Evolutionary conservation across 2,329 filamentous ascomycete species (phyloP), one percentile per base, ranked within the genome.

Genomic region (Fusarium nelsonii): DNA sequence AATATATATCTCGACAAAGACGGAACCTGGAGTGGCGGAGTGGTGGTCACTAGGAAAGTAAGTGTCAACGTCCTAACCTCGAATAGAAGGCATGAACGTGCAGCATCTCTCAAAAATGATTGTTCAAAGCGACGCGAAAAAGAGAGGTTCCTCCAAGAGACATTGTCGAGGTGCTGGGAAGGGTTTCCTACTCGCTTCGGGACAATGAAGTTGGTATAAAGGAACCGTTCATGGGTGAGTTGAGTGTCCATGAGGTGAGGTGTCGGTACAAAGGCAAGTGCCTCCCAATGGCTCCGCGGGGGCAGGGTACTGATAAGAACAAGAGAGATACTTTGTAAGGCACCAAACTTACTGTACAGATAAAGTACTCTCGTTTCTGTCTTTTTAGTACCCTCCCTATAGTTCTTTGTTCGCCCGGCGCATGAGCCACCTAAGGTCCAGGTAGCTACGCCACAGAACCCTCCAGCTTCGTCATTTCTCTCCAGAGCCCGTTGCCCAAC

Each of bases 361-460:
- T 2, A 14, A 49, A 28, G 72, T 74, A 74, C 33, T 51, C 12
- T 26, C 46, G 15, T 23, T 33, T 48, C 20, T 15, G 30, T 15
- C 23, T 49, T 8, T 36, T 45, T 33, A 16, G 72, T 71, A 71
- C 33, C 64, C 18, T 28, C 37, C 37, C 52, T 34, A 11, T 23
- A 44, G 41, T 28, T 37, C 50, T 28, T 36, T 32, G 52, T 61
- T 58, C 57, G 53, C 55, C 20, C 23, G n/a, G 32, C 46, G 33
- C 33, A 59, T 65, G 66, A 71, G 72, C 72, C 70, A 73, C 72
- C 69, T 18, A 23, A 50, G 20, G 20, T 36, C 34, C 20, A 28
- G 23, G 15, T 36, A 49, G 20, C 16, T 73, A 71, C 70, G 72
- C 72, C 72, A 74, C 72, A 73, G 33, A 50, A 26, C 23, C 46